Evolutionary conservation across 2,329 filamentous ascomycete genomes (phyloP), one percentile per base, ranked within the genome.

Genomic region (Curvularia lunata): DNA sequence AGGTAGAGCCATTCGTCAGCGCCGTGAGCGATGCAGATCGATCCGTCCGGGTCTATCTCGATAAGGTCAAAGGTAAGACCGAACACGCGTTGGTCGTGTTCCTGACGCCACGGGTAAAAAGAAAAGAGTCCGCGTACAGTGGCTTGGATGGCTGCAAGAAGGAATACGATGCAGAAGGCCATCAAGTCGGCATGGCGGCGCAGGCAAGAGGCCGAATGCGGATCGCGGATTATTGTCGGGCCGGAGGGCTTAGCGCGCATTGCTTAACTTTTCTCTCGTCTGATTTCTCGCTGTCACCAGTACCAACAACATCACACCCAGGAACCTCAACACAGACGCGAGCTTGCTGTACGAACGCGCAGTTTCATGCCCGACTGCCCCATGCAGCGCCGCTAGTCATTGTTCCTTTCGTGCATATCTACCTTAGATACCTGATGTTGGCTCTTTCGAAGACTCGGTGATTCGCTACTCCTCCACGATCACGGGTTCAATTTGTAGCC

Each of bases 401-500:
- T 32, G 16, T 19, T 25, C n/a, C 45, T 12, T 16, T 18, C 13
- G 13, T 52, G 27, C 34, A 30, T 19, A 18, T 18, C 34, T 52
- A 6, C n/a, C 21, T n/a, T 43, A 23, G 32, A 47, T 47, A 45
- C 28, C 46, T 48, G 48, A 51, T 52, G 38, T 61, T 80, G 91
- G 91, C 91, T 88, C 90, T 91, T 91, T 95, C 91, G 91, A 95
- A 95, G 91, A 91, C 92, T 92, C 91, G 81, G 83, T 83, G 88
- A 84, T 81, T 79, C 78, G 75, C 81, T 81, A 82, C 77, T 83
- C 77, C 71, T 85, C 77, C 85, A 91, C 88, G 86, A 89, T 88
- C 85, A 82, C 90, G 84, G 92, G 91, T 94, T 91, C 94, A 93
- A 87, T 87, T 86, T 90, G 80, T 81, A 85, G 90, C 91, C 91